Percentiles rank a stretch among this genome's conserved stretches.
These are phyloP conservation scores for Scutellaria galericulata DNA, from an alignment of 257 asterid genomes.

Conservation along the genomic window DNA sequence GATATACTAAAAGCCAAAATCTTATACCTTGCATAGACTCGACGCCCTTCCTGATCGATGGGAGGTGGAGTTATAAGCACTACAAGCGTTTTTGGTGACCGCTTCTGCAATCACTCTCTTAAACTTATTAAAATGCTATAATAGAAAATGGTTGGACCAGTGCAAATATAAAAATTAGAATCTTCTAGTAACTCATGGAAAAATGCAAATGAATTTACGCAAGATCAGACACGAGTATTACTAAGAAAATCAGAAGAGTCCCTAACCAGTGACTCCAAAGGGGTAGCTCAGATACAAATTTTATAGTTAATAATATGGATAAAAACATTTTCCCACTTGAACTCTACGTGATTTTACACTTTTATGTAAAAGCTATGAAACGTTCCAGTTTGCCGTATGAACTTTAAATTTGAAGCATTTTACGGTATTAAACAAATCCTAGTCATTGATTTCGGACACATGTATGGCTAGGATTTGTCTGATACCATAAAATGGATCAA, in stretches of 20 bases:
- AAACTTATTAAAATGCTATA: constrained; percentile 36
- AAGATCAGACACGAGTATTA: constrained; percentile 2
- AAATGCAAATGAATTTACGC: background rate
- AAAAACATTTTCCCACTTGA: no score
- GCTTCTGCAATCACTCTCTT: constrained; percentile 47
- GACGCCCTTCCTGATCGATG: constrained; percentile 75
- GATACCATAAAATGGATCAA: no score
- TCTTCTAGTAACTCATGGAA: background rate
- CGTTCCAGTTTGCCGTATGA: no score
- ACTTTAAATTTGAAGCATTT: no score
- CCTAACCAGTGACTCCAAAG: background rate
- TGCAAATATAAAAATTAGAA: constrained; percentile 1
- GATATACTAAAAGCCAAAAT: background rate
- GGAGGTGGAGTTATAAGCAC: constrained; percentile 94
- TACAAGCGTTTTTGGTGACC: constrained; percentile 61
- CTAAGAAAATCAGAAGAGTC: background rate
- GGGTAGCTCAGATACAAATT: background rate
- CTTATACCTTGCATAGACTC: constrained; percentile 69
- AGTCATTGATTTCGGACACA: no score
- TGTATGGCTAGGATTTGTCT: no score
- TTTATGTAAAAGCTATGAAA: no score
- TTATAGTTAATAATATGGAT: no score
- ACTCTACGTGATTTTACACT: no score
- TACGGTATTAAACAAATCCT: no score
- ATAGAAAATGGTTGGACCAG: background rate